A percentile compares a stretch with the other conserved stretches of the same genome.
Evolutionary conservation across 2,329 filamentous ascomycete species (phyloP).

Genomic region (Fusarium goolgardi): DNA sequence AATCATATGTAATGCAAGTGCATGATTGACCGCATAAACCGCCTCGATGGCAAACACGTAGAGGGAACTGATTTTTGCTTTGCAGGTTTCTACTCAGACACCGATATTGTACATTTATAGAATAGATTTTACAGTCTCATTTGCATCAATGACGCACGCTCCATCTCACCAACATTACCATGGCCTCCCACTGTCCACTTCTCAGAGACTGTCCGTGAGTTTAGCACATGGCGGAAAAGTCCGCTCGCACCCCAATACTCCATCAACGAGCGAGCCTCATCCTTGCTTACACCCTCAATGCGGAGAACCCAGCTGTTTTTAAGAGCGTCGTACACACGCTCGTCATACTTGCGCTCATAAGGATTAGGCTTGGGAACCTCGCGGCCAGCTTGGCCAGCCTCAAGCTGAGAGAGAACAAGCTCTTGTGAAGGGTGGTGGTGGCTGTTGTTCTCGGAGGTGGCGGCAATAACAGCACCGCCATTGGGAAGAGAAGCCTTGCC

Average conservation of each 20-base stretch:
- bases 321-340: conserved; percentile 65
- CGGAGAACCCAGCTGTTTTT: conserved; percentile 64
- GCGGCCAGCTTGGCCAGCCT: conserved; percentile 56
- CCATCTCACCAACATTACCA: conserved; percentile 87
- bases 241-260: conserved; percentile 95
- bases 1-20: neutral
- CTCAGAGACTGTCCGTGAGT: conserved; percentile 78
- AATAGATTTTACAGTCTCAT: conserved; percentile 57
- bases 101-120: conserved; percentile 47
- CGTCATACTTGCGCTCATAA: conserved; percentile 67
- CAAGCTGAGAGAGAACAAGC: conserved; percentile 70
- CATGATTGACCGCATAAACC: neutral
- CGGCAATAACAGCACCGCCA: conserved; percentile 82
- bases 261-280: conserved; percentile 82
- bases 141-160: conserved; percentile 69
- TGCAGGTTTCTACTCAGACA: conserved; percentile 37
- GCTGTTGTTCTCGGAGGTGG: conserved; percentile 78
- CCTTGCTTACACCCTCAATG: conserved; percentile 75
- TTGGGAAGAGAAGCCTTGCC: conserved; percentile 70
- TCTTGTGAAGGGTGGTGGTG: conserved; percentile 74
- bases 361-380: conserved; percentile 61
- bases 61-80: conserved; percentile 29
- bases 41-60: neutral
- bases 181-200: conserved; percentile 86
- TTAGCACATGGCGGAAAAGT: conserved; percentile 75